These are phyloP conservation scores for Telopea speciosissima DNA, from an alignment of 177 flowering plant species.

Conservation along the genomic window DNA sequence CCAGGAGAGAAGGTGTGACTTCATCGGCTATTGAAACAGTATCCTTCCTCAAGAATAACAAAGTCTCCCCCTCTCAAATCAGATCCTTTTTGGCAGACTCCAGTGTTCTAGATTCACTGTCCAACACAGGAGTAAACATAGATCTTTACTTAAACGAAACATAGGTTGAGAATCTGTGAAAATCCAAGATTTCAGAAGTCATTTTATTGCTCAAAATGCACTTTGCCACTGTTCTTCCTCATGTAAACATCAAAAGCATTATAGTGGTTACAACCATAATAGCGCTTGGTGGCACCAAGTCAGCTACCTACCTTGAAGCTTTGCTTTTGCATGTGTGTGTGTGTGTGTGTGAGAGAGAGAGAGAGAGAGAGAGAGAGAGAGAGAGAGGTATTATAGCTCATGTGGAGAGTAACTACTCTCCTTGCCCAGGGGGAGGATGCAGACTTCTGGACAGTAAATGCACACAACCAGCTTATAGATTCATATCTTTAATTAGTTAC, in stretches of 20 bases:
- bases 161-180: conserved; percentile 9
- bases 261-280: conserved; percentile 13
- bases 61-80: conserved; percentile 28
- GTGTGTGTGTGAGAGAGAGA: too few relatives aligned
- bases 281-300: not conserved
- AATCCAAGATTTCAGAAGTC: conserved; percentile 19
- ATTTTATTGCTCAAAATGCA: conserved; percentile 32
- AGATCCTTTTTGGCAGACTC: conserved; percentile 24
- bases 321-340: conserved; percentile 11
- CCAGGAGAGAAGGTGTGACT: conserved; percentile 20
- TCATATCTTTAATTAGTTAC: not conserved
- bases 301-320: conserved; percentile 18
- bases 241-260: conserved; percentile 29
- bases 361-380: too few relatives aligned
- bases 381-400: too few relatives aligned
- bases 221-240: conserved; percentile 16
- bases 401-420: too few relatives aligned
- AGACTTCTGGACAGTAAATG: not conserved
- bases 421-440: too few relatives aligned
- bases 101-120: conserved; percentile 19
- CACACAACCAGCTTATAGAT: not conserved
- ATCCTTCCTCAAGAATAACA: conserved; percentile 28
- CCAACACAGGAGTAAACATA: conserved; percentile 17
- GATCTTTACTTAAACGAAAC: conserved; percentile 35
- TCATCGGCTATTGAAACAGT: conserved; percentile 18